Evolutionary conservation across 2,329 filamentous ascomycete species (phyloP), one percentile per base, ranked within the genome.

Genomic region (Botrytis elliptica): DNA sequence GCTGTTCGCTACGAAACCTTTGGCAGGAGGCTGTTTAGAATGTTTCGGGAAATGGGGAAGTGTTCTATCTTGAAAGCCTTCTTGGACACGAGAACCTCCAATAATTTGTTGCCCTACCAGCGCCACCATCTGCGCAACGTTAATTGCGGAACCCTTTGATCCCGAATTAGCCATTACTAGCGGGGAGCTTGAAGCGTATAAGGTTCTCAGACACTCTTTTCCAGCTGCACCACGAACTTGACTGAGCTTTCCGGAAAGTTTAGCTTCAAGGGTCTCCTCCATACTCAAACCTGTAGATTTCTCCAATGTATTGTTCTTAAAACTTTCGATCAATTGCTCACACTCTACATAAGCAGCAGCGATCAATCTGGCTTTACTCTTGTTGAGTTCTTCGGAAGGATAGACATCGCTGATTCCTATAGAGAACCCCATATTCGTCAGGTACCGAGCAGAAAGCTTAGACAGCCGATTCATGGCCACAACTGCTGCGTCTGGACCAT

Each of bases 71-170:
- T 98, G 95, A 84, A 99, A 99, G 10, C 96, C 96, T 83, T 99
- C 94, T 63, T 93, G 89, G 46, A 99, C 95, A 88, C 96, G 95
- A 80, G 93, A 90, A 67, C 94, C 94, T 75, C 93, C 93, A 79
- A 99, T 98, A 88, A 98, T 98, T 79, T 99, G 96, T 84, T 99
- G 96, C 69, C 96, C 96, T 81, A 99, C 96, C 74, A 95, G 91
- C 73, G 96, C 95, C 81, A 98, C 93, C 96, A 99, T 99, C 85
- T 99, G 96, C 14, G 96, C 96, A 49, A 99, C 96, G 86, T 99
- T 99, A 86, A 99, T 97, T 79, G 93, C 92, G 8, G 94, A 97
- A 81, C 96, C 96, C 83, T 99, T 99, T 71, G 95, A 98, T 67
- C 96, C 96, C 20, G 94, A 98, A 75, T 93, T 96, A 75, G 96